Percentiles rank a stretch among this genome's conserved stretches.
phyloP scores from a whole-genome alignment of 2,329 filamentous ascomycete species.

The Neoascochyta sp. region DNA sequence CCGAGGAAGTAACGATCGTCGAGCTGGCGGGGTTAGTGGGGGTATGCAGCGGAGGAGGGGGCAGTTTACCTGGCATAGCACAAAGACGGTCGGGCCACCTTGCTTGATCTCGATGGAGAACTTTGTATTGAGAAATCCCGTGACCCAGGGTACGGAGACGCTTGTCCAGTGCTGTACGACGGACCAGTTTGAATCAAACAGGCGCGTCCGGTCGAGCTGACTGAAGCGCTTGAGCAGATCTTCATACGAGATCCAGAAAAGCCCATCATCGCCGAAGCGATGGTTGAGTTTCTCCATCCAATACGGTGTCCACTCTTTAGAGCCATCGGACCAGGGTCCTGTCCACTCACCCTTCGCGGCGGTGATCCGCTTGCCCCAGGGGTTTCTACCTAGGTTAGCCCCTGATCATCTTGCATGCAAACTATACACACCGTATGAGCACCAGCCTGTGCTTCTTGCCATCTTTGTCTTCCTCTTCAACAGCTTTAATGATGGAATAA shows the following conservation, averaged over 20 bases:
- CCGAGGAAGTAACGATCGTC: constrained; percentile 59
- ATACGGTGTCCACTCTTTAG: constrained; percentile 77
- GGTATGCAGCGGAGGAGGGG: too few species aligned
- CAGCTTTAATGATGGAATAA: constrained; percentile 55
- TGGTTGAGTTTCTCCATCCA: constrained; percentile 69
- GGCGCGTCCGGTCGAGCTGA: constrained; percentile 56
- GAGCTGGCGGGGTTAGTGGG: constrained; percentile 46
- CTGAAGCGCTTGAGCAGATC: constrained; percentile 57
- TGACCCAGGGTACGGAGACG: constrained; percentile 56
- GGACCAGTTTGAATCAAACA: constrained; percentile 58
- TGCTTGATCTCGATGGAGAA: constrained; percentile 54
- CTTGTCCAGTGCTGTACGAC: constrained; percentile 59
- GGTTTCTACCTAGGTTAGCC: constrained; percentile 54
- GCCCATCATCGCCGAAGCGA: constrained; percentile 70
- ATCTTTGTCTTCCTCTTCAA: constrained; percentile 50
- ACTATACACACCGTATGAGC: constrained; percentile 52
- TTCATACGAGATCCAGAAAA: constrained; percentile 60
- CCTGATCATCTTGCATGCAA: constrained; percentile 1
- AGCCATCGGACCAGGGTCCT: constrained; percentile 76
- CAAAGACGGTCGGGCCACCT: constrained; percentile 53
- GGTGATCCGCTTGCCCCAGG: constrained; percentile 64
- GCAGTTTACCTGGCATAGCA: constrained; percentile 55
- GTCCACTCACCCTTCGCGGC: constrained; percentile 61
- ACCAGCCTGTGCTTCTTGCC: constrained; percentile 51
- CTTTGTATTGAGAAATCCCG: constrained; percentile 59